phyloP scores from a whole-genome alignment of 345 rosid genomes.

The Gossypium arboreum region DNA sequence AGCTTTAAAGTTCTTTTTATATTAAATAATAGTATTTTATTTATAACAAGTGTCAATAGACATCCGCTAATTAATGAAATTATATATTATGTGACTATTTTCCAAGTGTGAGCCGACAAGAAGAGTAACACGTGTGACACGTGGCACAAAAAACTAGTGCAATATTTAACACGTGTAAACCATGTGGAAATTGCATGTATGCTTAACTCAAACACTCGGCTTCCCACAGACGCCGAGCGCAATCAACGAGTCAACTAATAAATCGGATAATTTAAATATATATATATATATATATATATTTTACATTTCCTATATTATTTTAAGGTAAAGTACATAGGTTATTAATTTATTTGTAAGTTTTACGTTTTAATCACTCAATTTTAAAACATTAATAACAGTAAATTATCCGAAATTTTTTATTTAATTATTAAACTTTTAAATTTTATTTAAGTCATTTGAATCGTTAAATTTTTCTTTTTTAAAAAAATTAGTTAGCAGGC shows the following conservation, averaged over 20 bases:
- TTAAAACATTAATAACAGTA: accelerated
- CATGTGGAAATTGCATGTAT: neutral
- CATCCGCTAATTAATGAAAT: no score
- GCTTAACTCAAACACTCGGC: constrained; percentile 10
- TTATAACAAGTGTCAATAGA: no score
- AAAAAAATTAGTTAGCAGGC: accelerated
- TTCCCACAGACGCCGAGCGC: neutral
- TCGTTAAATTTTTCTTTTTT: no score
- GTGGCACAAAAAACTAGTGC: neutral
- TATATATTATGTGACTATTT: neutral
- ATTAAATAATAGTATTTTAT: no score
- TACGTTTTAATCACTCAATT: accelerated
- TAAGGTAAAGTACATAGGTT: no score
- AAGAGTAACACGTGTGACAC: neutral
- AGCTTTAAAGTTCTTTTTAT: no score
- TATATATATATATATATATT: no score
- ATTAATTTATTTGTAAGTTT: no score
- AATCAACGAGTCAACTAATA: neutral
- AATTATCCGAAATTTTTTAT: accelerated
- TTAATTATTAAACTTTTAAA: no score
- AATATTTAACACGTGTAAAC: neutral
- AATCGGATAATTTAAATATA: no score
- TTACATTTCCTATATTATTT: no score
- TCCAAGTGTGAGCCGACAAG: constrained; percentile 7
- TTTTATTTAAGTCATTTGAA: no score